Evolutionary conservation across 1,284 basidiomycete species (phyloP).

Genomic region (Puccinia horiana): DNA sequence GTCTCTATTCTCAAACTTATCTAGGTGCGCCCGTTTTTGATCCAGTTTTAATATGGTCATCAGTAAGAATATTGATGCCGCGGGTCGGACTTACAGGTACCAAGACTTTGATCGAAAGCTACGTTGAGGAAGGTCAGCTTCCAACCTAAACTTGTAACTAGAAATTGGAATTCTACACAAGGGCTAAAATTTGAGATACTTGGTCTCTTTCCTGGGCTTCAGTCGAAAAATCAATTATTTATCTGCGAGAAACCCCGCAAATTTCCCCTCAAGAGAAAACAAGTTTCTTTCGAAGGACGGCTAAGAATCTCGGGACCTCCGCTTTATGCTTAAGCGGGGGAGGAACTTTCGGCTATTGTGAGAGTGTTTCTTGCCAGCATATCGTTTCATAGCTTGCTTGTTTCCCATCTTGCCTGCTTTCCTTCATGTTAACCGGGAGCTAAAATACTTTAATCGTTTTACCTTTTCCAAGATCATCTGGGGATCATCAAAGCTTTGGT

Average conservation of each 20-base stretch:
- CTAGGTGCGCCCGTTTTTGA: slow-evolving; percentile 47
- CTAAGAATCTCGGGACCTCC: slow-evolving; percentile 82
- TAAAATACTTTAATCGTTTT: slow-evolving; percentile 59
- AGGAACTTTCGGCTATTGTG: slow-evolving; percentile 83
- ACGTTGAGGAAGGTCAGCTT: slow-evolving; percentile 74
- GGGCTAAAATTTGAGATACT: background rate
- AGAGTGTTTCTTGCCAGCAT: slow-evolving; percentile 11
- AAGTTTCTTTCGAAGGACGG: slow-evolving; percentile 83
- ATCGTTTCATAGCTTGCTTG: slow-evolving; percentile 54
- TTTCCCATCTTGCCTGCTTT: slow-evolving; percentile 4
- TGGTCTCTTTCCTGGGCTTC: background rate
- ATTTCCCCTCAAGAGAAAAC: slow-evolving; percentile 84
- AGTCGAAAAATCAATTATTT: slow-evolving; percentile 63
- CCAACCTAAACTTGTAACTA: slow-evolving; percentile 58
- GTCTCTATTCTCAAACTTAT: slow-evolving; percentile 82
- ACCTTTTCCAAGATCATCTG: slow-evolving; percentile 65
- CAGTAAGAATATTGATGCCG: background rate
- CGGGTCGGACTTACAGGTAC: slow-evolving; percentile 15
- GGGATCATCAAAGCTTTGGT: slow-evolving; percentile 90
- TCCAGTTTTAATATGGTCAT: background rate
- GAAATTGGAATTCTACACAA: background rate
- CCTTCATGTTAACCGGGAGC: background rate
- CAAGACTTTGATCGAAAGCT: slow-evolving; percentile 61
- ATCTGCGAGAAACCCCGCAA: slow-evolving; percentile 71
- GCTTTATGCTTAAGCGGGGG: slow-evolving; percentile 93